Conservation (phyloP, 1,139 yeast species). For the Zygotorulaspora mrakii region DNA sequence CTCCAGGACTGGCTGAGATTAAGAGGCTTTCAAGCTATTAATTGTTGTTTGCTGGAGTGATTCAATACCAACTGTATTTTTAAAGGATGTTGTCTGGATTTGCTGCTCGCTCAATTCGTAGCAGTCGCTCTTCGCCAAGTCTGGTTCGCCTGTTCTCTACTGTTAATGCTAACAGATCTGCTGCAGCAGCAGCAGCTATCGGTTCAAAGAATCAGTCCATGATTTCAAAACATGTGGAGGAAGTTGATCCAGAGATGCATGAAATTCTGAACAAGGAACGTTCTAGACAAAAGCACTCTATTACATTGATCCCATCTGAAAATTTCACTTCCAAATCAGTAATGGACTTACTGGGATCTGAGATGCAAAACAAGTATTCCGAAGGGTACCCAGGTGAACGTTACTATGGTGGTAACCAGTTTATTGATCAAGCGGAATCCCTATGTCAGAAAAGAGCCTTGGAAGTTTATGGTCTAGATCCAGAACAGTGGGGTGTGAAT, state of each 20-base stretch:
- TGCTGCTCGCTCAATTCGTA: conserved; percentile 7
- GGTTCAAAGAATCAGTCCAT: conserved; percentile 35
- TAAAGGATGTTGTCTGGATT: conserved; percentile 12
- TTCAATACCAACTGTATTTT: background rate
- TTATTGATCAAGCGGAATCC: conserved; percentile 84
- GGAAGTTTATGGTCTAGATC: conserved; percentile 71
- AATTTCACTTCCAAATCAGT: conserved; percentile 94
- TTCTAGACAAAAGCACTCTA: conserved; percentile 80
- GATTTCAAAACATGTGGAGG: conserved; percentile 59
- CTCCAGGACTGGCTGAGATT: background rate
- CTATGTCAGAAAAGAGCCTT: conserved; percentile 90
- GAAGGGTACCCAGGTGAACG: conserved; percentile 98
- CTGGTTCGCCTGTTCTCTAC: conserved; percentile 12
- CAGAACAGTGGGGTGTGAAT: conserved; percentile 90
- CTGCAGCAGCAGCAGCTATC: conserved; percentile 8
- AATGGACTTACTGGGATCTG: conserved; percentile 89
- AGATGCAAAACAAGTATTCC: conserved; percentile 97
- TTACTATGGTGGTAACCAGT: conserved; percentile 95
- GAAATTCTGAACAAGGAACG: conserved; percentile 69
- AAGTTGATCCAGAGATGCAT: conserved; percentile 84
- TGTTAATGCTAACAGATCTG: conserved; percentile 5
- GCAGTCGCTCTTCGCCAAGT: conserved; percentile 9
- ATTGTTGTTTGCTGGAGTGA: too few species aligned
- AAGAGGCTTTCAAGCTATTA: background rate
- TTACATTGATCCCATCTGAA: conserved; percentile 90